These are phyloP conservation scores for Capsella rubella DNA, from an alignment of 441 rosid genomes.

Conservation along the genomic window DNA sequence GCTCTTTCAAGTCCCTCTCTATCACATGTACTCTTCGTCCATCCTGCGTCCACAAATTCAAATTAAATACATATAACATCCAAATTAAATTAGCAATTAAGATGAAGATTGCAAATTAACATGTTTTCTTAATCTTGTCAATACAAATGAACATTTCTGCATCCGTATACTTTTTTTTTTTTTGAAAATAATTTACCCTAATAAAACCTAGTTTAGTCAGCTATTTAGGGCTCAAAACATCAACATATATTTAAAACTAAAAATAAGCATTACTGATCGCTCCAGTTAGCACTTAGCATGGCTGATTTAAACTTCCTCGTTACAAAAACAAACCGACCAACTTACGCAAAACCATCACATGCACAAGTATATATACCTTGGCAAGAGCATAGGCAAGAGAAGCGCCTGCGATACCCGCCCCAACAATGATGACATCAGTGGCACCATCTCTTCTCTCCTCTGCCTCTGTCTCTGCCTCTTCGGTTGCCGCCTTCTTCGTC, in stretches of 20 bases:
- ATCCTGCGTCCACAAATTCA: slow-evolving; percentile 33
- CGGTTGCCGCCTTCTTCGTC: background rate
- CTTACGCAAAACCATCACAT: background rate
- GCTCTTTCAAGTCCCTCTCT: slow-evolving; percentile 47
- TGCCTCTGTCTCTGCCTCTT: slow-evolving; percentile 23
- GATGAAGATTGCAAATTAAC: no score
- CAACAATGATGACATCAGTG: slow-evolving; percentile 40
- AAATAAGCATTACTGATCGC: background rate
- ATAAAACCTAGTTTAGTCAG: background rate
- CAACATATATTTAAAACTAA: background rate
- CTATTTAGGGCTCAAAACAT: background rate
- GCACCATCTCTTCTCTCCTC: slow-evolving; percentile 38
- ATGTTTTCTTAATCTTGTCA: no score
- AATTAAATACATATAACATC: background rate
- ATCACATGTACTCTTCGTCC: slow-evolving; percentile 46
- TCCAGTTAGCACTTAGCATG: background rate
- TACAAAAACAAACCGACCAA: background rate
- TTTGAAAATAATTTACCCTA: no score
- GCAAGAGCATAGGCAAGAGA: slow-evolving; percentile 80
- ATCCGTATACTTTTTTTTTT: no score
- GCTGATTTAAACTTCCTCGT: background rate
- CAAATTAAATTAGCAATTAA: no score
- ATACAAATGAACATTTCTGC: no score
- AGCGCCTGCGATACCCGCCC: slow-evolving; percentile 66
- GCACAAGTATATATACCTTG: slow-evolving; percentile 47